phyloP scores from a whole-genome alignment of 108 stramenopile genomes.

The Schizochytrium sp. region DNA sequence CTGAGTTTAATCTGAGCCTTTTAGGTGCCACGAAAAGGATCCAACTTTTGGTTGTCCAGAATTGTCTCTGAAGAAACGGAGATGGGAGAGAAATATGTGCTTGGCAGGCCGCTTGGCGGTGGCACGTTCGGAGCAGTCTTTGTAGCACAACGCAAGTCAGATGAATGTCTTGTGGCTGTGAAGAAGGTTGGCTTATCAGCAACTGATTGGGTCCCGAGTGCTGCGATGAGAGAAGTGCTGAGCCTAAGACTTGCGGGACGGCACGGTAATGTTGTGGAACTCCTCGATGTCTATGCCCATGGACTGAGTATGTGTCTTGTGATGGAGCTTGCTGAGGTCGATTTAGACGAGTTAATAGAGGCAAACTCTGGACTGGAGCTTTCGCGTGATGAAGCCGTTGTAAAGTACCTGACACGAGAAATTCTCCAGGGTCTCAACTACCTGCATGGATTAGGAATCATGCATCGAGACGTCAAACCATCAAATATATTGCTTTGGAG shows the following conservation, averaged over 20 bases:
- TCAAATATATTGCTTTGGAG: slow-evolving; percentile 6
- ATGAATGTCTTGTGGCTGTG: background rate
- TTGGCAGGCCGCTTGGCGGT: slow-evolving; percentile 3
- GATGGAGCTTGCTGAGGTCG: slow-evolving; percentile 1
- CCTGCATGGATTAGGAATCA: background rate
- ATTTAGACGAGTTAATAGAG: background rate
- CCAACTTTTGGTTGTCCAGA: too few species aligned
- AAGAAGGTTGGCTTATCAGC: background rate
- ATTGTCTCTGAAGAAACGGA: too few species aligned
- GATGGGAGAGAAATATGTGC: background rate
- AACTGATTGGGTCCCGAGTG: slow-evolving; percentile 20
- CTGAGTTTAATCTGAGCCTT: too few species aligned
- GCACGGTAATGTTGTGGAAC: slow-evolving; percentile 31
- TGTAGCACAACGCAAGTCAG: background rate
- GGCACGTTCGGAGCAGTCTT: slow-evolving; percentile 5
- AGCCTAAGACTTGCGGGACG: background rate
- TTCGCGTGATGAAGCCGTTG: background rate
- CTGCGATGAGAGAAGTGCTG: slow-evolving; percentile 35
- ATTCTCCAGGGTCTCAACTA: background rate
- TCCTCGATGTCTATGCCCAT: slow-evolving; percentile 40
- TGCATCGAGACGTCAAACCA: slow-evolving; percentile 50
- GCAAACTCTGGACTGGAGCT: background rate
- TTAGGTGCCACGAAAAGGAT: too few species aligned
- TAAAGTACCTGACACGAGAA: slow-evolving; percentile 12
- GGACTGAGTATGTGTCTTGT: background rate